Conservation (phyloP, 2,329 filamentous ascomycete species). For the Raffaelea deltoideospora region DNA sequence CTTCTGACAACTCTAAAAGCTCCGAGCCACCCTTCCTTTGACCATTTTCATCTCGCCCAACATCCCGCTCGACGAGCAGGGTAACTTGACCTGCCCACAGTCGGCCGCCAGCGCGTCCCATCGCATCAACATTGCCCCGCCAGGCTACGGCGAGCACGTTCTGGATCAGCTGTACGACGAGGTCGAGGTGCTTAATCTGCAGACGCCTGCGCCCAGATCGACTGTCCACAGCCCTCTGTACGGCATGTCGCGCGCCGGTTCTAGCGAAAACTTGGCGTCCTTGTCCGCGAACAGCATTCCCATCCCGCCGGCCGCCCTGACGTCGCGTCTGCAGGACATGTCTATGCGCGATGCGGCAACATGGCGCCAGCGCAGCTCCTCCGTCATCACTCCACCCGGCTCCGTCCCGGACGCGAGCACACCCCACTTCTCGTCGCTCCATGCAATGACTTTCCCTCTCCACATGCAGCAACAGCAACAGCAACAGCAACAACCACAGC, state of each 20-base stretch:
- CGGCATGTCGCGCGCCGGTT: slow-evolving; percentile 56
- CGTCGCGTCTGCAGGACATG: slow-evolving; percentile 55
- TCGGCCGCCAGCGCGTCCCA: slow-evolving; percentile 32
- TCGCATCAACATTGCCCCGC: slow-evolving; percentile 60
- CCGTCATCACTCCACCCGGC: slow-evolving; percentile 13
- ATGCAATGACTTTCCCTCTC: too few relatives aligned
- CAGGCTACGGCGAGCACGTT: slow-evolving; percentile 78
- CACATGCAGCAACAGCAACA: slow-evolving; percentile 11
- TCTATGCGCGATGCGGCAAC: slow-evolving; percentile 21
- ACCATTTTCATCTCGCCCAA: slow-evolving; percentile 94
- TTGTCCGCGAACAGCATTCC: slow-evolving; percentile 32
- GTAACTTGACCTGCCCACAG: slow-evolving; percentile 55
- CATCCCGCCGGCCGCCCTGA: slow-evolving; percentile 39
- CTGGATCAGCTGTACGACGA: slow-evolving; percentile 86
- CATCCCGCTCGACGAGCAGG: slow-evolving; percentile 74
- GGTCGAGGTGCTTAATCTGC: slow-evolving; percentile 65
- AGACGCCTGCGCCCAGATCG: slow-evolving; percentile 56
- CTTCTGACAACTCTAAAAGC: slow-evolving; percentile 17
- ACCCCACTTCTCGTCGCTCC: too few relatives aligned
- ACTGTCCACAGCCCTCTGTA: slow-evolving; percentile 72
- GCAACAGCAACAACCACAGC: slow-evolving; percentile 19
- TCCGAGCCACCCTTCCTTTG: slow-evolving; percentile 79
- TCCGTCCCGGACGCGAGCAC: slow-evolving; percentile 26
- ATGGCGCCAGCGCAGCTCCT: slow-evolving; percentile 26
- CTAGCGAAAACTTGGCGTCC: slow-evolving; percentile 62